phyloP scores from a whole-genome alignment of 306 rosid species.

The Medicago lupulina region DNA sequence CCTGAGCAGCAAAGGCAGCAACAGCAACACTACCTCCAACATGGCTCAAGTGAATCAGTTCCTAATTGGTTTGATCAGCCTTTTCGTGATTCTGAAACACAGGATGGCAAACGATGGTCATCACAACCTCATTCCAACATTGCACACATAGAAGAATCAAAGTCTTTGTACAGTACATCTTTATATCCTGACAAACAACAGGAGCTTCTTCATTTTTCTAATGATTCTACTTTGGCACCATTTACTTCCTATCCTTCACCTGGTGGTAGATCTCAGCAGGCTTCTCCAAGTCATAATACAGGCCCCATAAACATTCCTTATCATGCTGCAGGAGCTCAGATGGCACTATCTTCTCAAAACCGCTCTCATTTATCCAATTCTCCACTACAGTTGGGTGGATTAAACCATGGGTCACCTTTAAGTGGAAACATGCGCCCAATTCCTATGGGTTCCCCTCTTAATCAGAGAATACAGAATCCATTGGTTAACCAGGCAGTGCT shows the following conservation, averaged over 20 bases:
- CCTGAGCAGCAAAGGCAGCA: conserved; percentile 86
- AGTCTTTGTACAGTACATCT: conserved; percentile 58
- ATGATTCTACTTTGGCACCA: conserved; percentile 57
- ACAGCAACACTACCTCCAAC: conserved; percentile 59
- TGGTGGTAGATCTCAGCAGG: conserved; percentile 56
- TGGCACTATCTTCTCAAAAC: conserved; percentile 55
- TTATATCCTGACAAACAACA: conserved; percentile 61
- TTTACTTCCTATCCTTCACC: conserved; percentile 71
- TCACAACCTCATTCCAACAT: conserved; percentile 59
- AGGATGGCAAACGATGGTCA: conserved; percentile 65
- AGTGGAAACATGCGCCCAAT: conserved; percentile 55
- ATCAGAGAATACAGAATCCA: conserved; percentile 51
- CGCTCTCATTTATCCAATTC: conserved; percentile 59
- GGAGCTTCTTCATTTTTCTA: conserved; percentile 53
- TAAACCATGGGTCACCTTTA: conserved; percentile 53
- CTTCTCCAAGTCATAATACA: conserved; percentile 54
- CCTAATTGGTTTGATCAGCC: conserved; percentile 59
- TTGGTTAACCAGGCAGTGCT: conserved; percentile 54
- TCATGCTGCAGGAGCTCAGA: conserved; percentile 52
- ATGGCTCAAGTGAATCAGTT: conserved; percentile 68
- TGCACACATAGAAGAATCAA: conserved; percentile 43
- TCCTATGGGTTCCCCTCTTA: conserved; percentile 55
- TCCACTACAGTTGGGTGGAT: conserved; percentile 54
- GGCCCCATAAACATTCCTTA: conserved; percentile 52
- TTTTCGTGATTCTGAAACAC: conserved; percentile 52